Conservation (phyloP, 352 stramenopile genomes). For the Peronospora belbahrii region DNA sequence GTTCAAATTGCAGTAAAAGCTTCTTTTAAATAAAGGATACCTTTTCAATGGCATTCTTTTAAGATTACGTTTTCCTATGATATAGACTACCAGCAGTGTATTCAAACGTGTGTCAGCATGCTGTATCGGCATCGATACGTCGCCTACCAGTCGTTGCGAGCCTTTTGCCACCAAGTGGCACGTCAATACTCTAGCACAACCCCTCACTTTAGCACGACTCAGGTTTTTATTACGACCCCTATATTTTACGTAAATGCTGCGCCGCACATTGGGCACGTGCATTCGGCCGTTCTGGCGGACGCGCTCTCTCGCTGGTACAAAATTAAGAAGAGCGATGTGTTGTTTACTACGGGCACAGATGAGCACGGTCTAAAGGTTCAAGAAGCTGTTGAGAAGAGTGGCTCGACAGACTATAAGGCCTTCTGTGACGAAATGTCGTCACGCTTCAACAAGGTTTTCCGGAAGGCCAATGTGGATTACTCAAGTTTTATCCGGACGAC, state of each 20-base stretch:
- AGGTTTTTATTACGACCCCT: constrained; percentile 91
- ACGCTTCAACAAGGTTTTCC: constrained; percentile 88
- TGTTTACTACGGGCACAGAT: constrained; percentile 97
- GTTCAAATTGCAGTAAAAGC: no score
- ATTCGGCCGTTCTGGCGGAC: constrained; percentile 91
- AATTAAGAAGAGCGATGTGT: constrained; percentile 45
- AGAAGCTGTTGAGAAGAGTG: constrained; percentile 84
- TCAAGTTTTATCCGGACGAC: constrained; percentile 97
- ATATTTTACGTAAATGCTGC: constrained; percentile 99
- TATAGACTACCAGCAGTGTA: no score
- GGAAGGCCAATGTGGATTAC: constrained; percentile 86
- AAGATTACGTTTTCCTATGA: no score
- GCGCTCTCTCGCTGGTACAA: constrained; percentile 74
- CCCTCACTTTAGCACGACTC: background rate
- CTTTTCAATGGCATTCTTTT: no score
- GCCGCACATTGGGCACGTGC: constrained; percentile 98
- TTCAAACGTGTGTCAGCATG: background rate
- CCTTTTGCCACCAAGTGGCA: background rate
- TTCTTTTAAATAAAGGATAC: no score
- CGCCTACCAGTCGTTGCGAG: background rate
- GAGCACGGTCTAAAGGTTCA: constrained; percentile 97
- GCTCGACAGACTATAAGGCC: constrained; percentile 67
- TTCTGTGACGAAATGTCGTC: constrained; percentile 91
- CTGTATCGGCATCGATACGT: background rate
- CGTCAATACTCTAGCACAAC: background rate